Evolutionary conservation across 2,329 filamentous ascomycete genomes (phyloP).

Genomic region (Rhytidhysteron rufulum): DNA sequence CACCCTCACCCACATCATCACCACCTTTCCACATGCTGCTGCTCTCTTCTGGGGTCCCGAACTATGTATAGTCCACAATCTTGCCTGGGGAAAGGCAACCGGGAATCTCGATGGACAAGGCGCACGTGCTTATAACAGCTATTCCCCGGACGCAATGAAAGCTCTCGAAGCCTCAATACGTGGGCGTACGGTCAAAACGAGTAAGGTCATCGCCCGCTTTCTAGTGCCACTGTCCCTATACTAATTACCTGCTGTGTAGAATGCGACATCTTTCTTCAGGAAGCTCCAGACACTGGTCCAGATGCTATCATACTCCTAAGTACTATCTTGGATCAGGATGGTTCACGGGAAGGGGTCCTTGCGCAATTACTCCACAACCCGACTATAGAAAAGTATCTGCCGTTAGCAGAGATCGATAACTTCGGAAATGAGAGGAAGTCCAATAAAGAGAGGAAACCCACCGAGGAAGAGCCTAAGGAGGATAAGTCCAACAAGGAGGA

Average conservation of each 20-base stretch:
- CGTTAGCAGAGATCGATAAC: slow-evolving; percentile 21
- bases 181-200: slow-evolving; percentile 36
- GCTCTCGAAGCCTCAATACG: slow-evolving; percentile 31
- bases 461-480: slow-evolving; percentile 20
- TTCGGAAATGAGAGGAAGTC: slow-evolving; percentile 12
- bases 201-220: slow-evolving; percentile 20
- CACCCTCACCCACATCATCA: slow-evolving; percentile 29
- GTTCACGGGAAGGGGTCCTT: slow-evolving; percentile 26
- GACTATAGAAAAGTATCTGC: slow-evolving; percentile 19
- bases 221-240: too few species aligned
- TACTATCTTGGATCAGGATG: slow-evolving; percentile 28
- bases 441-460: slow-evolving; percentile 18
- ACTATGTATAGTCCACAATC: slow-evolving; percentile 37
- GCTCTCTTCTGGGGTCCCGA: slow-evolving; percentile 42
- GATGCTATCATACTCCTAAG: slow-evolving; percentile 26
- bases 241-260: slow-evolving; percentile 17
- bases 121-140: slow-evolving; percentile 23
- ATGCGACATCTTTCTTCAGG: slow-evolving; percentile 22
- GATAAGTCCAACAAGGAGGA: slow-evolving; percentile 12
- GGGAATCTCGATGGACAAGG: slow-evolving; percentile 34
- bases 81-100: slow-evolving; percentile 37
- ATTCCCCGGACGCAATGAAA: slow-evolving; percentile 31
- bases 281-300: slow-evolving; percentile 9
- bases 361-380: slow-evolving; percentile 25
- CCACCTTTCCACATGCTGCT: slow-evolving; percentile 39